Conservation (phyloP, 2,329 filamentous ascomycete genomes). For the Aspergillus sp. region DNA sequence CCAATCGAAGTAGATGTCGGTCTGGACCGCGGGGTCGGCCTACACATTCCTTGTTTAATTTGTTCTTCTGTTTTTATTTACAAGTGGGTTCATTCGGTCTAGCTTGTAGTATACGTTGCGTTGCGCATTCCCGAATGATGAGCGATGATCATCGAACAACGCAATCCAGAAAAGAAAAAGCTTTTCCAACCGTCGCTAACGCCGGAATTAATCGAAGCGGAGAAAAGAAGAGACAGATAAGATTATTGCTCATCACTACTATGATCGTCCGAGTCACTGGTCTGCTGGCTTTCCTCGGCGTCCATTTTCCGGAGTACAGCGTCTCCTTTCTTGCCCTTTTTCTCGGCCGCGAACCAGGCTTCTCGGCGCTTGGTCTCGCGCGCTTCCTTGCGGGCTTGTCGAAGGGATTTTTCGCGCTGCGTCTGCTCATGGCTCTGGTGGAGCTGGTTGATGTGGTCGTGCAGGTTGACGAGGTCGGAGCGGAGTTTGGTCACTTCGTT, state of each 20-base stretch:
- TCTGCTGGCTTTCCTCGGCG: constrained; percentile 31
- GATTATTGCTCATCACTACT: constrained; percentile 29
- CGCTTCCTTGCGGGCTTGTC: constrained; percentile 40
- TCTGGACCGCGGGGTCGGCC: background rate
- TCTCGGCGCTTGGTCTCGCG: constrained; percentile 41
- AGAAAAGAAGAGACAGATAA: background rate
- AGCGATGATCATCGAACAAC: too few relatives aligned
- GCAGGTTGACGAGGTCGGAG: constrained; percentile 33
- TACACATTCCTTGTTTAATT: background rate
- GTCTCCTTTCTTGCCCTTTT: constrained; percentile 43
- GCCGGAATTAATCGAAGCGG: background rate
- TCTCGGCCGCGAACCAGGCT: constrained; percentile 47
- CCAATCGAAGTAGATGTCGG: background rate
- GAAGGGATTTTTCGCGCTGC: constrained; percentile 31
- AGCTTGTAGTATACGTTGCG: background rate
- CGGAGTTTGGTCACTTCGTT: constrained; percentile 39
- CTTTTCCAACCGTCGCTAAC: background rate
- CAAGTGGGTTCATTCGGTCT: background rate
- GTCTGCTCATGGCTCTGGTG: constrained; percentile 39
- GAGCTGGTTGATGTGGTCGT: constrained; percentile 40
- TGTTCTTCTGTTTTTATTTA: background rate
- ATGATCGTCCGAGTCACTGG: constrained; percentile 38
- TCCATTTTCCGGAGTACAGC: constrained; percentile 40
- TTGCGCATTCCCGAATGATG: background rate
- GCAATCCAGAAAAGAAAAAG: background rate